phyloP scores from a whole-genome alignment of 1,139 yeast species.

The Zygosaccharomyces pseudobailii region DNA sequence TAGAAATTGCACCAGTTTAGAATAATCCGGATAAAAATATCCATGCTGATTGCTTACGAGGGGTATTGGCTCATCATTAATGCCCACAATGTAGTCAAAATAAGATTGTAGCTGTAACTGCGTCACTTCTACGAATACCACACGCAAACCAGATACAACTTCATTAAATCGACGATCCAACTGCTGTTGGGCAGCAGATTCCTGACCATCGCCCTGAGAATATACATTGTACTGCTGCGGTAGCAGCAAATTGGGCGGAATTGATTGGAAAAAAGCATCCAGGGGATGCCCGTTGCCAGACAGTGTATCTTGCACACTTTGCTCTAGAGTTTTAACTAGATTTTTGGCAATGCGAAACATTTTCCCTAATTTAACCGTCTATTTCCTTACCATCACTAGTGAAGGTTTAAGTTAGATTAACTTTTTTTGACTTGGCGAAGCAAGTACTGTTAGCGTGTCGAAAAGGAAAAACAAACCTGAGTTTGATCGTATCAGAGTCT shows the following conservation, averaged over 20 bases:
- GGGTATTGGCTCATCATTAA: constrained; percentile 72
- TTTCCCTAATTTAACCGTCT: not conserved
- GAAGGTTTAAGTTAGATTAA: not conserved
- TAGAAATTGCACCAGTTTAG: constrained; percentile 31
- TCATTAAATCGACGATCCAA: constrained; percentile 19
- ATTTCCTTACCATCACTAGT: not conserved
- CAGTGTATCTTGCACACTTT: constrained; percentile 33
- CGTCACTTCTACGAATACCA: constrained; percentile 44
- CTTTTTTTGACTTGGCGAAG: not conserved
- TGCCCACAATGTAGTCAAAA: constrained; percentile 78
- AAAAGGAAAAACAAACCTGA: not conserved
- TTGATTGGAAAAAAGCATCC: constrained; percentile 54
- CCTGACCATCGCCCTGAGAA: constrained; percentile 6
- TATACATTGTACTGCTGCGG: constrained; percentile 16
- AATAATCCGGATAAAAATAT: constrained; percentile 37
- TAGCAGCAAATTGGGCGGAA: constrained; percentile 31
- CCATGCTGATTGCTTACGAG: constrained; percentile 38
- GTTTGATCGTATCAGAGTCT: not conserved
- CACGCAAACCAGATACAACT: constrained; percentile 49
- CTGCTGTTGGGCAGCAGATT: constrained; percentile 6
- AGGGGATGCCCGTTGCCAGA: constrained; percentile 26
- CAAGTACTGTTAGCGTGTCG: not conserved
- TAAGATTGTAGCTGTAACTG: constrained; percentile 65
- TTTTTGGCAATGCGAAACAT: constrained; percentile 91
- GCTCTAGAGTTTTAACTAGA: constrained; percentile 72